Base-by-base conservation (phyloP, 306 rosid species). In the Notholithocarpus densiflorus region DNA sequence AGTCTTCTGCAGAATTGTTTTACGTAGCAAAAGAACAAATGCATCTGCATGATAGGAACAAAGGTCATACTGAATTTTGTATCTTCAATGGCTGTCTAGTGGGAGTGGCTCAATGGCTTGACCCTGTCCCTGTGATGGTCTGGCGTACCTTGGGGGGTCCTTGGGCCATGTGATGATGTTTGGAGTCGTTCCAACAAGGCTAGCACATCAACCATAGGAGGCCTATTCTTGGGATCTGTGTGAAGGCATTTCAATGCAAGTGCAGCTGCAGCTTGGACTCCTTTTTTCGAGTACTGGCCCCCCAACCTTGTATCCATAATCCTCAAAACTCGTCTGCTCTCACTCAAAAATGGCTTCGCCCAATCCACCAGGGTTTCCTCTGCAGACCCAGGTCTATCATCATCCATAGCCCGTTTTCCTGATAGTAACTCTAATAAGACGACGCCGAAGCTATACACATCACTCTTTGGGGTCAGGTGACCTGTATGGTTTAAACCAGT, bases 361-460 rank as follows among this genome's bases (percentile, higher is more conserved):
- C 97, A 91, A 70, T 92, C 92, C 14, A 95, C 98, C 72, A 95
- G 82, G 54, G 94, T 88, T 72, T 95, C 96, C 32, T 89, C 93
- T 0, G 81, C 81, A 69, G 60, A 74, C 59, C 88, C 91, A 3
- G 76, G 78, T 61, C 72, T 86, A 10, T 90, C 92, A 0, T 82
- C 88, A 15, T 85, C 92, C 59, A 87, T 60, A 61, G 87, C 97
- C 6, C 90, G 87, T 70, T 87, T 87, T 80, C 98, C 97, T 1
- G 97, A 83, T 53, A 95, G 87, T 37, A 95, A 75, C 85, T 95
- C 98, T 71, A 95, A 79, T 73, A 92, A 62, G 62, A 95, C 92
- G 0, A 95, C 97, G 0, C 98, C 98, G 11, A 95, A 95, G 85
- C 97, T 89, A 89, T 92, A 95, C 55, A 95, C 98, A 75, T 95